Evolutionary conservation across 2,329 filamentous ascomycete genomes (phyloP).

Genomic region (Metarhizium album): DNA sequence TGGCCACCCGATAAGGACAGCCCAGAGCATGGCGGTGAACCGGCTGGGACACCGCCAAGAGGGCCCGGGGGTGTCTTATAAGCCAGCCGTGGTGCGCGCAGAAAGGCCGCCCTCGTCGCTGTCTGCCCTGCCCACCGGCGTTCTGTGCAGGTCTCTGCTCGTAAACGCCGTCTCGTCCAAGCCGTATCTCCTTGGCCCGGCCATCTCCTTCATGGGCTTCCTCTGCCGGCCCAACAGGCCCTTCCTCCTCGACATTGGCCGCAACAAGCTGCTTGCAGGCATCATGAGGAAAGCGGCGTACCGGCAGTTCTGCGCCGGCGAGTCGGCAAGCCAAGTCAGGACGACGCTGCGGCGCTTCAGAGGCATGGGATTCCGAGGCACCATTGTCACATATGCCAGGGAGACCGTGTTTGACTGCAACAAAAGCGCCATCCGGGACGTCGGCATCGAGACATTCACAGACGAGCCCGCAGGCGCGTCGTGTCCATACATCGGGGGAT

Average conservation of each 20-base stretch:
- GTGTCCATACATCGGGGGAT: constrained; percentile 26
- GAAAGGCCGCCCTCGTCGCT: constrained; percentile 9
- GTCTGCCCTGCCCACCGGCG: constrained; percentile 20
- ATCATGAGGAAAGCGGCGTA: constrained; percentile 40
- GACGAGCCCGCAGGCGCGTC: constrained; percentile 28
- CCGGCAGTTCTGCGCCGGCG: constrained; percentile 47
- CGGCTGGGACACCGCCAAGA: not conserved
- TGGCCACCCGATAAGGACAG: not conserved
- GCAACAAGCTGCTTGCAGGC: constrained; percentile 35
- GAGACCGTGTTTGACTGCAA: constrained; percentile 31
- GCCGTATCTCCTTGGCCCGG: constrained; percentile 26
- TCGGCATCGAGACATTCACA: constrained; percentile 23
- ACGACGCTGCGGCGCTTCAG: constrained; percentile 30
- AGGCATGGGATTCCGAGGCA: constrained; percentile 39
- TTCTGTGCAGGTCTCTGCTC: constrained; percentile 29
- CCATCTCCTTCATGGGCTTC: constrained; percentile 26
- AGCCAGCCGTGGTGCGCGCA: not conserved
- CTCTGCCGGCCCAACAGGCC: constrained; percentile 27
- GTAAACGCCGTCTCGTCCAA: constrained; percentile 37
- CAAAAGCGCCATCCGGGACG: constrained; percentile 13
- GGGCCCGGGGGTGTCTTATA: not conserved
- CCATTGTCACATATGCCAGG: constrained; percentile 44
- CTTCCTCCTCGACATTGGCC: constrained; percentile 30
- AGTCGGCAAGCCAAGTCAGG: constrained; percentile 34
- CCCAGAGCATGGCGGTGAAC: not conserved